A percentile compares a stretch with the other conserved stretches of the same genome.
Evolutionary conservation across 2,329 filamentous ascomycete species (phyloP).

Genomic region (Clonostachys rhizophaga): DNA sequence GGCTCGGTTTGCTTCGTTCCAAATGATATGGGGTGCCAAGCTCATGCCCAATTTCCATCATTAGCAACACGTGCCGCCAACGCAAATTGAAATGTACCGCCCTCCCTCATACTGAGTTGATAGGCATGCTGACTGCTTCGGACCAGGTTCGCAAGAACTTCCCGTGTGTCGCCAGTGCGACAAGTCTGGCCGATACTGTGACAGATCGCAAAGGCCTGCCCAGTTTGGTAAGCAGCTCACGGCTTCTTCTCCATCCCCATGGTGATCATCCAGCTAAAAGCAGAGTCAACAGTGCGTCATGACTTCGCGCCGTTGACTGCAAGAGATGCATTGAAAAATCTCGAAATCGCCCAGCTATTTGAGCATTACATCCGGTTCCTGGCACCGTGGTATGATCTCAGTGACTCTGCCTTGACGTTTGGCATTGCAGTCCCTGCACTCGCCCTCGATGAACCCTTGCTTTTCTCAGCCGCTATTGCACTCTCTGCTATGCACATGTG

Average conservation of each 20-base stretch:
- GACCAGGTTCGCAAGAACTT: constrained; percentile 19
- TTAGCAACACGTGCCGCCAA: background rate
- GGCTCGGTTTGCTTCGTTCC: too few species aligned
- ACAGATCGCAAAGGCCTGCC: constrained; percentile 14
- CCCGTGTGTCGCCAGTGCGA: constrained; percentile 25
- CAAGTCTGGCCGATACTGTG: constrained; percentile 23
- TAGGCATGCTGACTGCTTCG: too few species aligned
- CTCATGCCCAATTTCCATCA: background rate
- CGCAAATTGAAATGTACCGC: background rate
- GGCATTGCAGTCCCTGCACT: constrained; percentile 22
- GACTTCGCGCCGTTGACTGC: constrained; percentile 1
- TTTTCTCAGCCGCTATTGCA: constrained; percentile 38
- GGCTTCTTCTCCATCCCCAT: background rate
- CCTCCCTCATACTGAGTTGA: background rate
- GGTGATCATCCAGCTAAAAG: background rate
- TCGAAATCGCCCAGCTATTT: constrained; percentile 26
- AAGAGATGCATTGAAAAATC: constrained; percentile 11
- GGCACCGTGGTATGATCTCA: constrained; percentile 42
- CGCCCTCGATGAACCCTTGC: constrained; percentile 29
- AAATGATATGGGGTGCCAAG: too few species aligned
- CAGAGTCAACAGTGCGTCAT: background rate
- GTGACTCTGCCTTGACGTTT: constrained; percentile 28
- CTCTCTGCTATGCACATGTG: constrained; percentile 34
- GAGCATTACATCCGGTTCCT: constrained; percentile 29
- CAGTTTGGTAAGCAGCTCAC: constrained; percentile 4